A percentile compares a stretch with the other conserved stretches of the same genome.
Conservation (phyloP, 2,329 filamentous ascomycete species). For the Dactylellina sp. region DNA sequence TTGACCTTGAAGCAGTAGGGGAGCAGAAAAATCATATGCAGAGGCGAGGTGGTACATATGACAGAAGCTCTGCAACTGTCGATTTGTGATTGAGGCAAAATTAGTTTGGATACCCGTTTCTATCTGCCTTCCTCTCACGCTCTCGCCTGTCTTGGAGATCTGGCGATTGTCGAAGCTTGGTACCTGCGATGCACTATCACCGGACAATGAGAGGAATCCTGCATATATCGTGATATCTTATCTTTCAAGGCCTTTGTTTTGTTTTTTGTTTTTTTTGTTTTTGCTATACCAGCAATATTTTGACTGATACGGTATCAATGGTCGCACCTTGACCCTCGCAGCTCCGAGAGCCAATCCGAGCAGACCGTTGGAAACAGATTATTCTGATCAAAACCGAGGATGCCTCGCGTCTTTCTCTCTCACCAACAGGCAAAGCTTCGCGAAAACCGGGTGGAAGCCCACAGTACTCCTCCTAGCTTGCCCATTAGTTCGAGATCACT, state of each 20-base stretch:
- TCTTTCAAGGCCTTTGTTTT: too few species aligned
- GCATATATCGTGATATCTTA: too few species aligned
- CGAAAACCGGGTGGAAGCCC: conserved; percentile 41
- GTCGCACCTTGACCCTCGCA: too few species aligned
- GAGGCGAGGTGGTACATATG: conserved; percentile 22
- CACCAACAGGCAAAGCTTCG: conserved; percentile 42
- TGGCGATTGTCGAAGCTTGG: background rate
- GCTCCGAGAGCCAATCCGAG: too few species aligned
- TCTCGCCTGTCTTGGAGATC: background rate
- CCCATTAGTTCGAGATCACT: conserved; percentile 50
- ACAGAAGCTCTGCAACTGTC: conserved; percentile 1
- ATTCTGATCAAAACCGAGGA: background rate
- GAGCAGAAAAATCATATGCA: conserved; percentile 21
- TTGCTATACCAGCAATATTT: too few species aligned
- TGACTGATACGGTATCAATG: too few species aligned
- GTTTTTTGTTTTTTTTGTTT: too few species aligned
- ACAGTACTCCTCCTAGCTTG: conserved; percentile 12
- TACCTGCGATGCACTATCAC: conserved; percentile 4
- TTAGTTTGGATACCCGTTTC: conserved; percentile 16
- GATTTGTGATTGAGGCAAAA: conserved; percentile 56
- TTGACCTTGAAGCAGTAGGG: conserved; percentile 34
- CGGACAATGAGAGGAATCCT: background rate
- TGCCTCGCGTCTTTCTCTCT: conserved; percentile 17
- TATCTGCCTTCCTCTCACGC: conserved; percentile 2
- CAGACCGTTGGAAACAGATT: too few species aligned